Base-by-base conservation (phyloP, 2,329 filamentous ascomycete genomes). In the Monilinia vaccinii-corymbosi region DNA sequence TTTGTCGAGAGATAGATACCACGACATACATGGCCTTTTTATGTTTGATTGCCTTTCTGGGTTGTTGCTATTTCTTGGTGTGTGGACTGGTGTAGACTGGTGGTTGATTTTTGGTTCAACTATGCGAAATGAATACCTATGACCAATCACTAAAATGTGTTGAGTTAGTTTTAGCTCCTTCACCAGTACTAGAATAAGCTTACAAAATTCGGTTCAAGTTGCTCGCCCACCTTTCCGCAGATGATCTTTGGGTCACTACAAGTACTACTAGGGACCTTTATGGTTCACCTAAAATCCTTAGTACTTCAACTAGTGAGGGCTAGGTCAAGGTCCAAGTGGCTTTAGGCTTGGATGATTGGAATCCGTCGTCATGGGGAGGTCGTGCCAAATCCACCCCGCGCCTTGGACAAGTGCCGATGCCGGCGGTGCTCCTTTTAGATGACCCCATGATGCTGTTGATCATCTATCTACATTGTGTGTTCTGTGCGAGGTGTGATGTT, bases 1-100 rank as follows among this genome's bases (percentile, higher is more conserved):
- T 58, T 46, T 62, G 36, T 63, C 58, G 46, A 63, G 65, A 67
- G 66, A 70, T 70, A 67, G 66, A 70, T 70, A 70, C 67, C 68
- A 70, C 55, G 62, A 63, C 40, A 47, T 25, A 52, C 57, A 62
- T 58, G 52, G 65, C 38, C 51, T 52, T 49, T 34, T 57, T 48
- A 11, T 1, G 10, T 11, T 36, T 11, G 34, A n/a, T n/a, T n/a
- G 5, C 48, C 31, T 51, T 60, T 38, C 49, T 42, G 53, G 51
- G 21, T 47, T 47, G 36, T 44, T 58, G 36, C 18, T 34, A 32
- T 38, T 10, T 10, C 3, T 23, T 36, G 9, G 8, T 34, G 25
- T 48, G 23, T 13, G 11, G 32, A 23, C 25, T 34, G 34, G 28
- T 44, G 25, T 51, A 38, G 14, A 21, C n/a, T n/a, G n/a, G n/a